Percentiles rank a stretch among this genome's conserved stretches.
Evolutionary conservation across 1,284 basidiomycete genomes (phyloP).

Genomic region (Puccinia brachypodii): DNA sequence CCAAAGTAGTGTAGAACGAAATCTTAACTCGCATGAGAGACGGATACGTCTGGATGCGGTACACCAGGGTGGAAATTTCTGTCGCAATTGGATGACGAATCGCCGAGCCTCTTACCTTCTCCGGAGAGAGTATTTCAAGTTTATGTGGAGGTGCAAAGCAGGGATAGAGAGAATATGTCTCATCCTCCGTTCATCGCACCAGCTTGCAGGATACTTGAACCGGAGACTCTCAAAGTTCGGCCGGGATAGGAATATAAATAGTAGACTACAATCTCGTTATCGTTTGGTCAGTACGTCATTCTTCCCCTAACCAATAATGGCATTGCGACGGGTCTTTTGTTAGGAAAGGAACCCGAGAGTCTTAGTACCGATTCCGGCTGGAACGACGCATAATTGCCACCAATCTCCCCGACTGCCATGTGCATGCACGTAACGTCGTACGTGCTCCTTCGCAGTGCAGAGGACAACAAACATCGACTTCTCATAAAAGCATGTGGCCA

Average conservation of each 20-base stretch:
- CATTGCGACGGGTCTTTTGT: background rate
- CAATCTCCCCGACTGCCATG: background rate
- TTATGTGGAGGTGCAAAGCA: background rate
- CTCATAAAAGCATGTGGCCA: no score
- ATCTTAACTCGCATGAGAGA: no score
- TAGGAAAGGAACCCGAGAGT: background rate
- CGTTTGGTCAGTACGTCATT: background rate
- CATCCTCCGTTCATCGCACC: no score
- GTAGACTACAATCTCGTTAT: no score
- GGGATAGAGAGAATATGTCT: no score
- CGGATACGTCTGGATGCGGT: background rate
- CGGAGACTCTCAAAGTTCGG: background rate
- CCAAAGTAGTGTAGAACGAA: no score
- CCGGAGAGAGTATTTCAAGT: background rate
- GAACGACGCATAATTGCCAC: background rate
- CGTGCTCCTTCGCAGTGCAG: no score
- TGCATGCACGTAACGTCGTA: no score
- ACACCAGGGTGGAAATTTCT: background rate
- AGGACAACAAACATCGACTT: no score
- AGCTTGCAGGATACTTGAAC: no score
- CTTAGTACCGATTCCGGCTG: background rate
- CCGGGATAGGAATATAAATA: conserved; percentile 22
- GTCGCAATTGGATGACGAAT: background rate
- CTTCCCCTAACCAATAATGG: background rate
- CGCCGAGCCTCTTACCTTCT: background rate